Percentiles rank a stretch among this genome's conserved stretches.
phyloP scores from a whole-genome alignment of 2,329 filamentous ascomycete genomes.

The Dothistroma pini region DNA sequence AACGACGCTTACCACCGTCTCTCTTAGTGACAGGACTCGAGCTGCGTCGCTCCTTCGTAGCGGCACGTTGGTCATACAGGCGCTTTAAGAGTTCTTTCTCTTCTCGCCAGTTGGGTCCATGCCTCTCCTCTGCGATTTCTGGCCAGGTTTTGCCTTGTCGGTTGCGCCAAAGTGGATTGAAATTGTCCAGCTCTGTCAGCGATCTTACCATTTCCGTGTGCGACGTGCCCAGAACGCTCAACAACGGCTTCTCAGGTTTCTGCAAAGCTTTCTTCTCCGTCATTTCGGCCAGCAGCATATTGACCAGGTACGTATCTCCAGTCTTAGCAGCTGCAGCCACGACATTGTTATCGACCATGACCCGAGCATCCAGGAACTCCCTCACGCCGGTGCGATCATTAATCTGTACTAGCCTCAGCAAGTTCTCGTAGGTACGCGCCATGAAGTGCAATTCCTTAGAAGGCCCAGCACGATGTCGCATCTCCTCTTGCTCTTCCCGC shows the following conservation, averaged over 20 bases:
- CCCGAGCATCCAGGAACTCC: slow-evolving; percentile 44
- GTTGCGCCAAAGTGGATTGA: slow-evolving; percentile 73
- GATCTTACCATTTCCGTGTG: slow-evolving; percentile 77
- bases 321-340: slow-evolving; percentile 89
- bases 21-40: slow-evolving; percentile 37
- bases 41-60: slow-evolving; percentile 26
- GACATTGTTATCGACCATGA: slow-evolving; percentile 67
- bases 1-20: slow-evolving; percentile 27
- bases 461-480: slow-evolving; percentile 37
- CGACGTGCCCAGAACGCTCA: slow-evolving; percentile 85
- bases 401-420: slow-evolving; percentile 47
- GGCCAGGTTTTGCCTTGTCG: slow-evolving; percentile 77
- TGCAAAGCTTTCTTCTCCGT: slow-evolving; percentile 57
- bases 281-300: slow-evolving; percentile 58
- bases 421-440: slow-evolving; percentile 47
- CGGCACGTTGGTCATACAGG: slow-evolving; percentile 57
- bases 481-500: slow-evolving; percentile 51
- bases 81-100: slow-evolving; percentile 78
- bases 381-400: slow-evolving; percentile 48
- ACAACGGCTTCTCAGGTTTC: slow-evolving; percentile 85
- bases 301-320: slow-evolving; percentile 83
- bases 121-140: slow-evolving; percentile 77
- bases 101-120: slow-evolving; percentile 84
- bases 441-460: slow-evolving; percentile 47
- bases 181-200: slow-evolving; percentile 47